These are phyloP conservation scores for Canavalia gladiata DNA, from an alignment of 306 rosid species.

Conservation along the genomic window DNA sequence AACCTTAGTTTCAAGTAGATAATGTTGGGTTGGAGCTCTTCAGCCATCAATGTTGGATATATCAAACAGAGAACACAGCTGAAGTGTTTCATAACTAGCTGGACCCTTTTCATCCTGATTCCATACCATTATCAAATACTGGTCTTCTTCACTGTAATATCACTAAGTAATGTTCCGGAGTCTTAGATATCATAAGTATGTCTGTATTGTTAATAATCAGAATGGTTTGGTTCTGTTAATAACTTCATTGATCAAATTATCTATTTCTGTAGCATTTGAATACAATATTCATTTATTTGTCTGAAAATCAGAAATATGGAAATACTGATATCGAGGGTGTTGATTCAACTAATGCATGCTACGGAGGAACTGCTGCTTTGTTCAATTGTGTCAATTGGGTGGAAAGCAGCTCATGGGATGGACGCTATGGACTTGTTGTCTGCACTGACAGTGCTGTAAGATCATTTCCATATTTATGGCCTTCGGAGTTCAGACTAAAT, in stretches of 20 bases:
- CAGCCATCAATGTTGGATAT: slow-evolving; percentile 1
- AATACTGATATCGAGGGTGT: slow-evolving; percentile 91
- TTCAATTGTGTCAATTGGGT: slow-evolving; percentile 94
- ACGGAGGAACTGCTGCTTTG: slow-evolving; percentile 92
- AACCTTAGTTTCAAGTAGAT: slow-evolving; percentile 37
- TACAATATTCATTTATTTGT: slow-evolving; percentile 31
- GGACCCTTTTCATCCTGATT: slow-evolving; percentile 11
- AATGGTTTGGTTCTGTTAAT: slow-evolving; percentile 18
- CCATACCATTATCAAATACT: slow-evolving; percentile 29
- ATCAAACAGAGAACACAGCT: slow-evolving; percentile 15
- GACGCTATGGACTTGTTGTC: slow-evolving; percentile 85
- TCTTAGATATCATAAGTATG: slow-evolving; percentile 22
- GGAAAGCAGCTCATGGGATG: slow-evolving; percentile 93
- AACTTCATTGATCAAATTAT: slow-evolving; percentile 21
- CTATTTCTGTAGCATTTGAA: neutral
- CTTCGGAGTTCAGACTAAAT: slow-evolving; percentile 41
- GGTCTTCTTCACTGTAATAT: slow-evolving; percentile 2
- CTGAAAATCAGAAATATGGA: slow-evolving; percentile 70
- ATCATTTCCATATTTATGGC: slow-evolving; percentile 36
- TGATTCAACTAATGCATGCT: slow-evolving; percentile 91
- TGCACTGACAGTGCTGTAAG: slow-evolving; percentile 92
- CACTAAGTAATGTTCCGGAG: slow-evolving; percentile 10
- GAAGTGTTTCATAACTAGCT: slow-evolving; percentile 26
- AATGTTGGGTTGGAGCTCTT: slow-evolving; percentile 32
- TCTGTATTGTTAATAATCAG: slow-evolving; percentile 17